These are phyloP conservation scores for Leucocoprinus birnbaumii DNA, from an alignment of 768 basidiomycete species.

Conservation along the genomic window DNA sequence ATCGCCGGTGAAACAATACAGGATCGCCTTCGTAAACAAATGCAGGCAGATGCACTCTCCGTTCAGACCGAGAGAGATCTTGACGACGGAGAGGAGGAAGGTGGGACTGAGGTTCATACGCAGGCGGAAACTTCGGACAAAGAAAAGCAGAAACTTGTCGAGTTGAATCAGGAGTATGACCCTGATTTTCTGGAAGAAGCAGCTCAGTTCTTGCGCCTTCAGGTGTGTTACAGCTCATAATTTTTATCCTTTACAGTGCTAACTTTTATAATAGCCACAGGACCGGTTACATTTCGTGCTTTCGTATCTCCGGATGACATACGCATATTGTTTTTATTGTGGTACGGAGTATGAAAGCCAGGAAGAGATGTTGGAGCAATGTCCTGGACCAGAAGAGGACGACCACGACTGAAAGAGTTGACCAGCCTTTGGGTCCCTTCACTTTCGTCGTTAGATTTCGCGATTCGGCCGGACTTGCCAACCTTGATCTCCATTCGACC, in stretches of 20 bases:
- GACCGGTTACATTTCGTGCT: slow-evolving; percentile 69
- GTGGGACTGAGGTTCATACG: background rate
- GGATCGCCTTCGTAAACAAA: slow-evolving; percentile 65
- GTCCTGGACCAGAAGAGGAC: slow-evolving; percentile 77
- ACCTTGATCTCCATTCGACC: too few species aligned
- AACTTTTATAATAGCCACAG: slow-evolving; percentile 46
- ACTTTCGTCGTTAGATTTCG: background rate
- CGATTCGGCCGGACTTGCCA: background rate
- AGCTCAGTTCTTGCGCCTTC: slow-evolving; percentile 61
- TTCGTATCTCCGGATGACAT: slow-evolving; percentile 66
- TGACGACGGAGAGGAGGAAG: slow-evolving; percentile 19
- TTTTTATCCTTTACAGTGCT: background rate
- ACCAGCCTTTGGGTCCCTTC: background rate
- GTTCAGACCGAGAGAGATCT: slow-evolving; percentile 41
- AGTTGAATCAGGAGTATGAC: slow-evolving; percentile 37
- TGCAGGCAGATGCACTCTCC: slow-evolving; percentile 70
- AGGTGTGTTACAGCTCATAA: slow-evolving; percentile 36
- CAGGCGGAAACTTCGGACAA: slow-evolving; percentile 17
- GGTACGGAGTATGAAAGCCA: slow-evolving; percentile 67
- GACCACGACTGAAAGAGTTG: slow-evolving; percentile 69
- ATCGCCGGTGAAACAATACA: slow-evolving; percentile 32
- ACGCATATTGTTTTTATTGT: slow-evolving; percentile 89
- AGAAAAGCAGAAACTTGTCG: slow-evolving; percentile 14
- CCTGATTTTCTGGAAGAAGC: slow-evolving; percentile 65
- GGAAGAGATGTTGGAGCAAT: slow-evolving; percentile 59